Evolutionary conservation across 2,329 filamentous ascomycete species (phyloP), one percentile per base, ranked within the genome.

Genomic region (Talaromyces sp.): DNA sequence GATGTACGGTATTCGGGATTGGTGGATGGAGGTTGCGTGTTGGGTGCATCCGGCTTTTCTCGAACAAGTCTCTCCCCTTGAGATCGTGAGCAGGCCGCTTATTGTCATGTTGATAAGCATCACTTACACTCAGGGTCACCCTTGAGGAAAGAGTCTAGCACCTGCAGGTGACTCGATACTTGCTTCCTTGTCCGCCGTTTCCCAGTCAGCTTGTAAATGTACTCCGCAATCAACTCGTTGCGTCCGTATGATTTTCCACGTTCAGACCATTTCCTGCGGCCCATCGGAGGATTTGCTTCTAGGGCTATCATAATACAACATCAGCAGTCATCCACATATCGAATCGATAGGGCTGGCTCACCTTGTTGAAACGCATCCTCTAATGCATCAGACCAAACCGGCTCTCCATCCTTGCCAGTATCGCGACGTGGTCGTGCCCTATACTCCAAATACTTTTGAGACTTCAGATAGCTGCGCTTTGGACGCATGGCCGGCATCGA

Each of bases 131-230:
- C 76, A 33, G 82, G 81, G 66, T 86, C 81, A 5, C 81, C 79
- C 67, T 80, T 79, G 43, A 88, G 76, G 66, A 85, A 83, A 13
- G 80, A 81, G 72, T 86, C 86, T 22, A 89, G 77, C 2, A 88
- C 86, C 73, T 89, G 86, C 31, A 88, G 82, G 71, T 89, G 86
- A 69, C 86, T 89, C 0, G 86, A 88, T 4, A 89, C 84, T 70
- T 88, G 85, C 73, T 89, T 89, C 60, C 86, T 79, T 16, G 74
- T 76, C 62, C 86, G 79, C 31, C 70, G 71, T 64, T 82, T 82
- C 24, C 86, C 85, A 7, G 86, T 88, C 65, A 81, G 77, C 64
- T 81, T 81, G 68, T 79, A 76, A 66, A 89, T 88, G 61, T 82
- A 85, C 69, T 86, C 81, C 24, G 86, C 81, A 66, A 89, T 87